phyloP scores from a whole-genome alignment of 257 asterid genomes.

The Nicotiana sylvestris region DNA sequence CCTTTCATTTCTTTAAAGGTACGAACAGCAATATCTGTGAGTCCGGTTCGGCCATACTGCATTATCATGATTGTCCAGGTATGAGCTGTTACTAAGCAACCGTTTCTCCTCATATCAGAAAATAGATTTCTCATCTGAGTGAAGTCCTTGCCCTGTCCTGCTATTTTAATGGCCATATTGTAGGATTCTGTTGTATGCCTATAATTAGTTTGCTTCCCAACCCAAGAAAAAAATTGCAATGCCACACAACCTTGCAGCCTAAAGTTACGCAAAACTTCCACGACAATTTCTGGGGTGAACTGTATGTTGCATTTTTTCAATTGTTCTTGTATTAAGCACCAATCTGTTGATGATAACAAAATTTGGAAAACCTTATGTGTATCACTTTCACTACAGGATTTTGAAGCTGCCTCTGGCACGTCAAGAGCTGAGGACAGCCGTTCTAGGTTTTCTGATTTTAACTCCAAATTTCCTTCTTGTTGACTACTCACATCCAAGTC shows the following conservation, averaged over 20 bases:
- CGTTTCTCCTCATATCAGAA: conserved; percentile 67
- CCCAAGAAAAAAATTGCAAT: conserved; percentile 69
- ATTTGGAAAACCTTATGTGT: conserved; percentile 35
- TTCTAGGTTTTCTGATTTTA: conserved; percentile 19
- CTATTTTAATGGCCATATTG: conserved; percentile 69
- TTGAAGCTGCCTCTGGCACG: conserved; percentile 17
- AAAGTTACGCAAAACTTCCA: conserved; percentile 44
- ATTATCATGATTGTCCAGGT: conserved; percentile 87
- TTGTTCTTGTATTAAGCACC: conserved; percentile 54
- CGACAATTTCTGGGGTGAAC: conserved; percentile 51
- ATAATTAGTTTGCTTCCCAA: conserved; percentile 51
- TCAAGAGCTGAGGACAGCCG: conserved; percentile 12
- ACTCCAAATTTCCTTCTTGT: conserved; percentile 16
- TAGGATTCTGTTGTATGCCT: conserved; percentile 52
- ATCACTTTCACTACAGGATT: conserved; percentile 20
- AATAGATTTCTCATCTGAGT: conserved; percentile 69
- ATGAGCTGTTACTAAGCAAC: conserved; percentile 53
- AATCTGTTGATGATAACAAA: conserved; percentile 48
- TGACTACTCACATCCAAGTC: conserved; percentile 16
- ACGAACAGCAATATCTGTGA: conserved; percentile 63
- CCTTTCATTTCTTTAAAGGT: conserved; percentile 67
- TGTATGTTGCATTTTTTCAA: conserved; percentile 41
- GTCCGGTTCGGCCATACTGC: conserved; percentile 83
- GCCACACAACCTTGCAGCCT: conserved; percentile 42
- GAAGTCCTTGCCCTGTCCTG: conserved; percentile 85